A percentile compares a stretch with the other conserved stretches of the same genome.
These are phyloP conservation scores for Ophiostoma ulmi DNA, from an alignment of 2,329 filamentous ascomycete genomes.

Conservation along the genomic window DNA sequence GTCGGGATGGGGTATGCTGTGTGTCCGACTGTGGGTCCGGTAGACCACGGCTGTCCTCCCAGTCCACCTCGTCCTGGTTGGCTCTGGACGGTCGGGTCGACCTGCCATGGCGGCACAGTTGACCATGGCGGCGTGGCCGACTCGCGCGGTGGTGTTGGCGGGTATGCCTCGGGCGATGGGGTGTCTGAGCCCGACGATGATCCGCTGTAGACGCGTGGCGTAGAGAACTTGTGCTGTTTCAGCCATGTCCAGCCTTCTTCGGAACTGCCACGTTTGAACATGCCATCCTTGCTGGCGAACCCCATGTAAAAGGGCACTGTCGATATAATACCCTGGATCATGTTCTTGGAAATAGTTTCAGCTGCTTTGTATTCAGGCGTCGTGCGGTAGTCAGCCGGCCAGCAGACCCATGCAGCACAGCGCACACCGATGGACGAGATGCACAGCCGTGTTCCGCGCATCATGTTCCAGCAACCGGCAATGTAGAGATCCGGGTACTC, in stretches of 20 bases:
- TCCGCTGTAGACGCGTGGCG: not conserved
- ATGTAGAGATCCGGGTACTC: constrained; percentile 56
- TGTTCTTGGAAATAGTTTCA: constrained; percentile 46
- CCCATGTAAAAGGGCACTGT: constrained; percentile 58
- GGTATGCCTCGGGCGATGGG: not conserved
- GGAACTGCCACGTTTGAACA: not conserved
- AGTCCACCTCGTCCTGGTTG: not conserved
- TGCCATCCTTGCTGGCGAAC: not conserved
- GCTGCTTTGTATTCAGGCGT: constrained; percentile 57
- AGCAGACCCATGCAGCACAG: constrained; percentile 56
- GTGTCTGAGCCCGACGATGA: not conserved
- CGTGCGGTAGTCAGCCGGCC: constrained; percentile 57
- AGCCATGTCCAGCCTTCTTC: not conserved
- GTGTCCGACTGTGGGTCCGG: not conserved
- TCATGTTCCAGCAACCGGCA: constrained; percentile 53
- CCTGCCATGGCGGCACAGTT: not conserved
- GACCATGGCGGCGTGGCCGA: not conserved
- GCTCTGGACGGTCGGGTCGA: not conserved
- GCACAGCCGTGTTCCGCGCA: constrained; percentile 49
- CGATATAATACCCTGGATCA: constrained; percentile 55
- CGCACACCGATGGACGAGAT: constrained; percentile 53
- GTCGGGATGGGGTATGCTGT: not conserved
- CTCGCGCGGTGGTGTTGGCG: not conserved
- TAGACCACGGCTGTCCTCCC: too few species aligned
- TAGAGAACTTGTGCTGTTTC: not conserved